Evolutionary conservation across 257 asterid species (phyloP), one percentile per base, ranked within the genome.

Genomic region (Sherardia arvensis): DNA sequence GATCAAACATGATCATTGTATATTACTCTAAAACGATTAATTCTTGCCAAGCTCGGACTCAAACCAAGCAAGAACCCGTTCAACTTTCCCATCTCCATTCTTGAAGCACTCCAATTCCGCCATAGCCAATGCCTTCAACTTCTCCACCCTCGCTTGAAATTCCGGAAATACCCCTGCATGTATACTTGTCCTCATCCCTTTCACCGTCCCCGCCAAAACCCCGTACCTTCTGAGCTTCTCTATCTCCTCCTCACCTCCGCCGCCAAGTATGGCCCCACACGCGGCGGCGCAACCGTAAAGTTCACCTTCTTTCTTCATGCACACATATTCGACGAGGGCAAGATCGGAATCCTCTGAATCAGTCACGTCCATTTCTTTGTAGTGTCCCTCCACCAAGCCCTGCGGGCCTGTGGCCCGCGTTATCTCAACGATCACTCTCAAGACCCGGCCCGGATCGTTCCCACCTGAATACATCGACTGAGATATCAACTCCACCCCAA

Each of bases 221-320:
- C 94, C 97, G 29, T 72, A 85, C 0, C 55, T 83, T 51, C 88
- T 85, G 71, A 89, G 66, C 17, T 65, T 81, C 65, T 77, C 78
- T 0, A 89, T 69, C 53, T 84, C 84, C 34, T 45, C 86, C 5
- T 81, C 95, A 63, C 40, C 71, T 10, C 82, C 97, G 5, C 90
- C 96, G 12, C 91, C 95, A 58, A 89, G 57, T 64, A 86, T 84
- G 53, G 91, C 96, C 4, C 96, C 96, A 66, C 94, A 86, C 4
- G 91, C 88, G 9, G 87, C 91, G 10, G 86, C 97, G 43, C 95
- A 87, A 1, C 80, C 84, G 59, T 86, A 80, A 36, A 84, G 38
- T 66, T 61, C 81, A 0, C 94, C 97, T 48, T 74, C 82, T 29
- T 74, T 86, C 64, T 84, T 89, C 85, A 17, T 73, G 58, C 76